Evolutionary conservation across 805 yeast species (phyloP).

Genomic region (Zygotorulaspora sp.): DNA sequence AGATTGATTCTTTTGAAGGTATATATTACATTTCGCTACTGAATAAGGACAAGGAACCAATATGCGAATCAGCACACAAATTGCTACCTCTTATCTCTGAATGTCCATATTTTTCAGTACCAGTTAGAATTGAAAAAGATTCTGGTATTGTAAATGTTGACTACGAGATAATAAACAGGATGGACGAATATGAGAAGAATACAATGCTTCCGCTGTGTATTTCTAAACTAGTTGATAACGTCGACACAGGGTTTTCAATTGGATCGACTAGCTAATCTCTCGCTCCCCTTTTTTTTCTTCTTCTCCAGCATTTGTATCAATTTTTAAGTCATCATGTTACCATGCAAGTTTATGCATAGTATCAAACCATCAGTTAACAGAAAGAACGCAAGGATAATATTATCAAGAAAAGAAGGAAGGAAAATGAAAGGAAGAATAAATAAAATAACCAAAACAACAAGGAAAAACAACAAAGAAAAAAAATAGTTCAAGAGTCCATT

Average conservation of each 20-base stretch:
- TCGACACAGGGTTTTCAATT: conserved; percentile 19
- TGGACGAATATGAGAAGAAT: conserved; percentile 50
- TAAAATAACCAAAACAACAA: no score
- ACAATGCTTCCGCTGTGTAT: conserved; percentile 26
- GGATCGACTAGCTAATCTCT: conserved; percentile 2
- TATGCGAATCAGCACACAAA: conserved; percentile 22
- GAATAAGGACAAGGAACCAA: conserved; percentile 45
- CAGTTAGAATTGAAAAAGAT: conserved; percentile 48
- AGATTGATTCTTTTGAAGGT: conserved; percentile 41
- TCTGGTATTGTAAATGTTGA: conserved; percentile 55
- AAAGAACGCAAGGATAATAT: no score
- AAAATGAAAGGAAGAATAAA: no score
- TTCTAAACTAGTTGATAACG: conserved; percentile 21
- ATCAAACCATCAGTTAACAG: no score
- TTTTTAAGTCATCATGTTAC: no score
- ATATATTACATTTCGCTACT: conserved; percentile 49
- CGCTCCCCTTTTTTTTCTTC: no score
- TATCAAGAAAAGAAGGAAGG: no score
- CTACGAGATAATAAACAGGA: conserved; percentile 45
- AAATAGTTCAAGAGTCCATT: no score
- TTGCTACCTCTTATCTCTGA: conserved; percentile 18
- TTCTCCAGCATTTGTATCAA: no score
- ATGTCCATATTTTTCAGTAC: conserved; percentile 54
- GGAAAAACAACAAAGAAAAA: no score
- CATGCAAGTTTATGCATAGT: no score